Conservation (phyloP, 2,329 filamentous ascomycete species). For the Mycosphaerella arachidis region DNA sequence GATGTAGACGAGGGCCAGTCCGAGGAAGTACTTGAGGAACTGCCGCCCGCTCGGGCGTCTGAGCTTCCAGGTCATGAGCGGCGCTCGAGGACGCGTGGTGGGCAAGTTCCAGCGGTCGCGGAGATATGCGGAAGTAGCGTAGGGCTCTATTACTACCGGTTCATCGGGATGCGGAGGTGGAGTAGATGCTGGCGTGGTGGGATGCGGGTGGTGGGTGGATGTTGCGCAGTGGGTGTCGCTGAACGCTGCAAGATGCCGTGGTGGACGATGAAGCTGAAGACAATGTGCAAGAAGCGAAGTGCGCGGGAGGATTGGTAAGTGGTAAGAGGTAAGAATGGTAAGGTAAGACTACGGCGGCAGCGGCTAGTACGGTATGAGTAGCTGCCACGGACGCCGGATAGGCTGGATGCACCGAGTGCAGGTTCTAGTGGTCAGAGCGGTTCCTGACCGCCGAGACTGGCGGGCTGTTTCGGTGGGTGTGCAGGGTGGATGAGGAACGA, state of each 20-base stretch:
- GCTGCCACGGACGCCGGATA: constrained; percentile 3
- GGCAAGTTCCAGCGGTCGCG: constrained; percentile 12
- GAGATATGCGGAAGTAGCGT: constrained; percentile 18
- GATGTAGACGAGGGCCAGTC: constrained; percentile 28
- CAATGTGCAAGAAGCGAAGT: constrained; percentile 2
- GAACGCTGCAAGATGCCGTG: constrained; percentile 8
- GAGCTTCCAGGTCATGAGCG: constrained; percentile 5
- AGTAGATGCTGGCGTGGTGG: not conserved
- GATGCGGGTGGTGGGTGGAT: constrained; percentile 1
- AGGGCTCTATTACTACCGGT: constrained; percentile 9
- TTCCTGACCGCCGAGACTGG: constrained; percentile 6
- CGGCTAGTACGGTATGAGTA: constrained; percentile 2
- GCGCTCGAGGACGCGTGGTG: not conserved
- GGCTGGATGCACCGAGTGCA: not conserved
- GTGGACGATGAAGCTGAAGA: not conserved
- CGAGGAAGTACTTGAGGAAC: constrained; percentile 24
- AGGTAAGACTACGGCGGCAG: not conserved
- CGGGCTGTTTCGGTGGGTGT: not conserved
- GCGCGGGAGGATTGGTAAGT: not conserved
- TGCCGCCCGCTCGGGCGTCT: constrained; percentile 13
- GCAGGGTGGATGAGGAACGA: not conserved
- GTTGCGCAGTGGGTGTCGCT: not conserved
- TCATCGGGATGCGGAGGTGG: constrained; percentile 7
- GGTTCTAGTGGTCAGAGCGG: constrained; percentile 3
- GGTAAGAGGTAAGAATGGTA: constrained; percentile 1